Conservation (phyloP, 345 rosid species). For the Trapa bicornis region DNA sequence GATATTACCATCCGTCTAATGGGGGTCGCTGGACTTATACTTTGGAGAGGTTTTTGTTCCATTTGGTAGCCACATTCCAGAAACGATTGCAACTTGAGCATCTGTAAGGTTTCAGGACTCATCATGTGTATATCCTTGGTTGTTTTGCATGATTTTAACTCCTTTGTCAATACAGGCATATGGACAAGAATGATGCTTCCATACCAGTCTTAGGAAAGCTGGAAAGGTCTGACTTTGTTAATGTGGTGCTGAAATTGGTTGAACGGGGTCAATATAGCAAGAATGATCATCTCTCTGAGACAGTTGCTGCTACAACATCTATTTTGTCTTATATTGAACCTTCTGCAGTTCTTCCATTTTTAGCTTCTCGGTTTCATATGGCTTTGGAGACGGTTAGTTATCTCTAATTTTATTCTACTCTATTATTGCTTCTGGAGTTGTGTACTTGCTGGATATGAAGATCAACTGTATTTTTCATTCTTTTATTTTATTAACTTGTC, state of each 20-base stretch:
- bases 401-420: slow-evolving; percentile 4
- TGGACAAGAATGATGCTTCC: slow-evolving; percentile 20
- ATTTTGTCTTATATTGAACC: slow-evolving; percentile 92
- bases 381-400: slow-evolving; percentile 97
- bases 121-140: slow-evolving; percentile 11
- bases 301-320: slow-evolving; percentile 94
- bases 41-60: slow-evolving; percentile 68
- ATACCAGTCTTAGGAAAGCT: slow-evolving; percentile 44
- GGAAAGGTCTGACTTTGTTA: slow-evolving; percentile 69
- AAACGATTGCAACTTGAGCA: slow-evolving; percentile 82
- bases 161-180: slow-evolving; percentile 37
- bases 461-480: slow-evolving; percentile 1
- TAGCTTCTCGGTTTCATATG: slow-evolving; percentile 84
- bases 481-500: slow-evolving; percentile 24
- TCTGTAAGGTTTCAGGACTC: slow-evolving; percentile 40
- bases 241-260: slow-evolving; percentile 62
- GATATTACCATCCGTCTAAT: slow-evolving; percentile 96
- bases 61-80: slow-evolving; percentile 76
- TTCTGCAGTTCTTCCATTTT: slow-evolving; percentile 84
- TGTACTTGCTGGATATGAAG: neutral
- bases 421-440: neutral
- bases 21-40: slow-evolving; percentile 99
- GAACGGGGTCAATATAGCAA: slow-evolving; percentile 99
- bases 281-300: slow-evolving; percentile 91
- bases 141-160: slow-evolving; percentile 18